Conservation (phyloP, 805 yeast genomes). For the Henningerozyma blattae region DNA sequence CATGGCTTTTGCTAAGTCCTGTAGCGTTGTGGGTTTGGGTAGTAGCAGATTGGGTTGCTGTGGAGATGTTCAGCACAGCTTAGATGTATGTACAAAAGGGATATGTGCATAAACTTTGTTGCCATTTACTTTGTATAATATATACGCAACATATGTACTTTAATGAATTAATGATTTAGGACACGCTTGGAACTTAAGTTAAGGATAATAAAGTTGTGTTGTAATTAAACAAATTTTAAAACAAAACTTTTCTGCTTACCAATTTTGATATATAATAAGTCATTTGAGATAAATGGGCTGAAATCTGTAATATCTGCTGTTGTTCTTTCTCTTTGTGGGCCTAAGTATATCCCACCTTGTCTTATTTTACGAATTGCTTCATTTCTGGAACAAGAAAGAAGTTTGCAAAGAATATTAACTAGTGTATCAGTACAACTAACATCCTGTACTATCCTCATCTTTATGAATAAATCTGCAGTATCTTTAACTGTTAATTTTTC, state of each 20-base stretch:
- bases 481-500: slow-evolving; percentile 6
- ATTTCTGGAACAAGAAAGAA: slow-evolving; percentile 37
- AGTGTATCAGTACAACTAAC: slow-evolving; percentile 25
- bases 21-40: slow-evolving; percentile 24
- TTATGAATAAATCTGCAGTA: slow-evolving; percentile 9
- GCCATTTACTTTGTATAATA: no score
- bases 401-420: slow-evolving; percentile 38
- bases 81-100: slow-evolving; percentile 4
- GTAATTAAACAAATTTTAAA: no score
- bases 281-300: slow-evolving; percentile 41
- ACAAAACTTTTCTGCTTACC: slow-evolving; percentile 65
- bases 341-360: slow-evolving; percentile 65
- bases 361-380: slow-evolving; percentile 52
- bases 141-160: no score
- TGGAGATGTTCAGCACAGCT: slow-evolving; percentile 21
- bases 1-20: slow-evolving; percentile 18
- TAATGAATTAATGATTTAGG: no score
- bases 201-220: no score
- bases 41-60: slow-evolving; percentile 23
- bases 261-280: slow-evolving; percentile 44
- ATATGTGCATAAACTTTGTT: no score
- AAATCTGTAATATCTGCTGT: slow-evolving; percentile 37
- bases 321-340: slow-evolving; percentile 43
- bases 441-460: slow-evolving; percentile 10
- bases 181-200: no score